Base-by-base conservation (phyloP, 129 eudicot genomes). In the Lonicera japonica region DNA sequence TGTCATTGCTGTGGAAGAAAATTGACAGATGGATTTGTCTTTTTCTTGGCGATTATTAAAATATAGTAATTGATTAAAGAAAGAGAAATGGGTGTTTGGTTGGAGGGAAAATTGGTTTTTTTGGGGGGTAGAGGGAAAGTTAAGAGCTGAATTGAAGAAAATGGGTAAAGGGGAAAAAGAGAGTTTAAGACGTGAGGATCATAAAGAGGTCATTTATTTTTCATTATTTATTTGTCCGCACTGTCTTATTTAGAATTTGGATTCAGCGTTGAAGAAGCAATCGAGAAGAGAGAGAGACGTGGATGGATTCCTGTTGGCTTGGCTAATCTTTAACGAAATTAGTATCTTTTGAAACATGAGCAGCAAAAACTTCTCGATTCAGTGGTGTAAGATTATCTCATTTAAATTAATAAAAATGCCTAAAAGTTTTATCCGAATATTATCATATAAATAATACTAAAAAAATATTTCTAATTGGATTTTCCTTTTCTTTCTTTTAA, bases 1-100 rank as follows among this genome's bases (percentile, higher is more conserved):
- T 29, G 36, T 29, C 36, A 86, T 85, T 34, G 74, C 21, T 56
- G 65, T 36, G 13, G n/a, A n/a, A 8, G 19, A 54, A 64, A 25
- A 56, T 58, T 45, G 53, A 21, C 17, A 61, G 51, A 34, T 45
- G 43, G 55, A 46, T 60, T 34, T 68, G 14, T 60, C 15, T 61
- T 22, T 17, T 61, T 10, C 10, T 13, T n/a, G n/a, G n/a, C n/a
- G n/a, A n/a, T n/a, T n/a, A n/a, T n/a, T n/a, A n/a, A n/a, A n/a
- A n/a, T n/a, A n/a, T n/a, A n/a, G n/a, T n/a, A n/a, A n/a, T n/a
- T n/a, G 60, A 58, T 61, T 70, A 60, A 66, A 66, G 70, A 25
- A 63, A 24, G 20, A n/a, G n/a, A n/a, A n/a, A n/a, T n/a, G n/a
- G 18, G 54, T 23, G 23, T n/a, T 45, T 51, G 41, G 25, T 23